Percentiles rank a stretch among this genome's conserved stretches.
Evolutionary conservation across 2,329 filamentous ascomycete species (phyloP).

Genomic region (Mycosphaerella sp.): DNA sequence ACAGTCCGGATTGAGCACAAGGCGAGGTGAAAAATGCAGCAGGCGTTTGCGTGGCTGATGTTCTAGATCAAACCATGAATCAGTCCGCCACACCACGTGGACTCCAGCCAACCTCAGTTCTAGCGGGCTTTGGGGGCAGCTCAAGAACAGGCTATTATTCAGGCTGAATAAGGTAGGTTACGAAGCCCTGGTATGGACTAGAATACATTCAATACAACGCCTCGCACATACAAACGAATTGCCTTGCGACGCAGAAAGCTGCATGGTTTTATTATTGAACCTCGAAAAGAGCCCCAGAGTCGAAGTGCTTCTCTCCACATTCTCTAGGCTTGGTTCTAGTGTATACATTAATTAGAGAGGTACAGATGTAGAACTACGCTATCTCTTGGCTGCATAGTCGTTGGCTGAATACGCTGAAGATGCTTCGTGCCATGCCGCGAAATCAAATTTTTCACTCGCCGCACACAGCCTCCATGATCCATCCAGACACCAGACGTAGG

Average conservation of each 20-base stretch:
- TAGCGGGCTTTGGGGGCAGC: no score
- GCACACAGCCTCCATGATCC: neutral
- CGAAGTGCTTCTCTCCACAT: conserved; percentile 1
- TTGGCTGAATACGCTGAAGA: neutral
- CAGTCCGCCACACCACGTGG: neutral
- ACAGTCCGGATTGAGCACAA: neutral
- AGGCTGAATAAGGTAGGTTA: no score
- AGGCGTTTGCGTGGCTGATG: neutral
- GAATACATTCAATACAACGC: no score
- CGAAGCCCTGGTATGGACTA: no score
- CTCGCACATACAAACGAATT: no score
- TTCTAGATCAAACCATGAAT: neutral
- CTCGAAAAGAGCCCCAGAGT: no score
- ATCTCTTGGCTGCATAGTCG: conserved; percentile 1
- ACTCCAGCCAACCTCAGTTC: neutral
- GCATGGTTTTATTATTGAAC: no score
- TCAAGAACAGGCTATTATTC: neutral
- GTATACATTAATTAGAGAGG: no score
- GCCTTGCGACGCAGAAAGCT: no score
- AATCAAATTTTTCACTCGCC: neutral
- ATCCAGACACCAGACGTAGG: no score
- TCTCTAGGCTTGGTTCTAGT: neutral
- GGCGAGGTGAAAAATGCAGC: neutral
- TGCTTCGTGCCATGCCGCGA: conserved; percentile 2
- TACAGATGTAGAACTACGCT: conserved; percentile 4